phyloP scores from a whole-genome alignment of 495 filamentous ascomycete genomes.

The Barbatosphaeria neglecta region DNA sequence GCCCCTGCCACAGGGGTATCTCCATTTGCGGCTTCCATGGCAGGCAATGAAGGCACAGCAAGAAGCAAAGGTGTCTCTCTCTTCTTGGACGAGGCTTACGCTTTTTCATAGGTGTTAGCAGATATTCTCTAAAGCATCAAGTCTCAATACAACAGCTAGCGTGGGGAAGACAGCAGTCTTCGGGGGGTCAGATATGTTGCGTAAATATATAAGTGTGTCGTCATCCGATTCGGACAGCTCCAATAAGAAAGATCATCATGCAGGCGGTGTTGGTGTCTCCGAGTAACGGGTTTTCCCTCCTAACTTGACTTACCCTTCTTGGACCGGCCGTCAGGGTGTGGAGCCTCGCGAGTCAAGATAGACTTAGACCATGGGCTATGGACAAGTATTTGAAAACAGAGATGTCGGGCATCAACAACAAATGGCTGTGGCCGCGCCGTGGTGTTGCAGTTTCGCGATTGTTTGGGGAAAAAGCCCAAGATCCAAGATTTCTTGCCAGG shows the following conservation, averaged over 20 bases:
- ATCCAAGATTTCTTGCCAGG: no score
- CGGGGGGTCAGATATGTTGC: conserved; percentile 33
- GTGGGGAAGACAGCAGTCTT: not conserved
- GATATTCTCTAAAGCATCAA: not conserved
- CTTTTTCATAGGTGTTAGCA: not conserved
- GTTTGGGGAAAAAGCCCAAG: no score
- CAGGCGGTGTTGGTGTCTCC: not conserved
- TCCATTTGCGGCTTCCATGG: conserved; percentile 26
- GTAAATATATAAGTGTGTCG: conserved; percentile 38
- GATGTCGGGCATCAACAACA: no score
- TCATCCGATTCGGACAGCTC: conserved; percentile 87
- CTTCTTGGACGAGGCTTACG: not conserved
- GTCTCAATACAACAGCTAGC: not conserved
- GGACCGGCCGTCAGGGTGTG: not conserved
- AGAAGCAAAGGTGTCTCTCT: not conserved
- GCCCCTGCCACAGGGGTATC: conserved; percentile 9
- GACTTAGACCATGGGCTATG: no score
- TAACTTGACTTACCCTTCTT: not conserved
- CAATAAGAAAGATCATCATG: conserved; percentile 65
- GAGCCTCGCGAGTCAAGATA: no score
- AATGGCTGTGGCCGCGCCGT: no score
- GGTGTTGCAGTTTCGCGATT: no score
- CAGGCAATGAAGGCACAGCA: conserved; percentile 3
- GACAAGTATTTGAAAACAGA: no score
- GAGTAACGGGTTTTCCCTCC: not conserved